Evolutionary conservation across 2,329 filamentous ascomycete genomes (phyloP).

Genomic region (Dissoconium aciculare): DNA sequence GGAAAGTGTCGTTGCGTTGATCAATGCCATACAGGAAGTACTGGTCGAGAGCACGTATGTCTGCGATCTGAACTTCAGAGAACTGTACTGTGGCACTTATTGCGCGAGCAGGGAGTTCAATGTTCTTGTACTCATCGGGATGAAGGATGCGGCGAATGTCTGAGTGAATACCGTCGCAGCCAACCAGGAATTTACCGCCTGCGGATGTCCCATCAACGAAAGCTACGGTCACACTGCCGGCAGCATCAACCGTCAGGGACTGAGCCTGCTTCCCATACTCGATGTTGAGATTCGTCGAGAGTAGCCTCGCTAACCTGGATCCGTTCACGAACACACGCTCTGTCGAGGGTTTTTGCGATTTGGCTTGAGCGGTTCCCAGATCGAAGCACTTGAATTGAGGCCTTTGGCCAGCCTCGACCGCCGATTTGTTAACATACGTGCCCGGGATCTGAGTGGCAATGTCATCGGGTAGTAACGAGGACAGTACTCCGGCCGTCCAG

Average conservation of each 20-base stretch:
- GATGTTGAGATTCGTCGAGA: constrained; percentile 2
- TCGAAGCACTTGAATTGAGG: constrained; percentile 43
- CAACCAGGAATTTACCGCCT: constrained; percentile 6
- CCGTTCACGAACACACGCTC: constrained; percentile 7
- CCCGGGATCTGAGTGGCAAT: constrained; percentile 34
- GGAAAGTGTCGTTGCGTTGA: constrained; percentile 36
- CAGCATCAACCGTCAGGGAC: constrained; percentile 2
- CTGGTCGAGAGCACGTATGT: constrained; percentile 35
- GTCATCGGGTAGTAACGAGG: constrained; percentile 36
- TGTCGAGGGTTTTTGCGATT: constrained; percentile 14
- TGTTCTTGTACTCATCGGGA: constrained; percentile 3
- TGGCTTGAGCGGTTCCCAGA: constrained; percentile 30
- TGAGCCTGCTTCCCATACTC: constrained; percentile 7
- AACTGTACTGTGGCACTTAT: constrained; percentile 32
- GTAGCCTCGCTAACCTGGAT: constrained; percentile 2
- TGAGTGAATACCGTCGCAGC: constrained; percentile 8
- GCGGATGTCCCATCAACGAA: constrained; percentile 6
- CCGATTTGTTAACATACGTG: constrained; percentile 39
- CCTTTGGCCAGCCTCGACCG: constrained; percentile 33
- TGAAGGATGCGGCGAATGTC: constrained; percentile 4
- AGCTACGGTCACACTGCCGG: constrained; percentile 3
- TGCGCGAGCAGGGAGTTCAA: constrained; percentile 33
- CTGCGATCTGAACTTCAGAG: constrained; percentile 27
- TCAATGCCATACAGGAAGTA: constrained; percentile 40
- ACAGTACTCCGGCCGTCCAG: constrained; percentile 43